phyloP scores from a whole-genome alignment of 257 asterid genomes.

The Asclepias syriaca region DNA sequence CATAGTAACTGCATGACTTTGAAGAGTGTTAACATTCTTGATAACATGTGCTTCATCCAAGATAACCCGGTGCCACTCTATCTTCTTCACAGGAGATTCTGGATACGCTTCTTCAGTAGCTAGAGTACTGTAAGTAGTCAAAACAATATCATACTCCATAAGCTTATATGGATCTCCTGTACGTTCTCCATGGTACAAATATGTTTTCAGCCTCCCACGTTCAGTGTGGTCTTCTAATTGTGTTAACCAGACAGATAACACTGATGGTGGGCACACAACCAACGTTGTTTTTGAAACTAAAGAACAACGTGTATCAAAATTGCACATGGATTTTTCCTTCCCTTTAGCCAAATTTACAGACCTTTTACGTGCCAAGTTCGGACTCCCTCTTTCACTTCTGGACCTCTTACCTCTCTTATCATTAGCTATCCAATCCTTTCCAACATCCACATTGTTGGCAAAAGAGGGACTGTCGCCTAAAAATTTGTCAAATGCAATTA shows the following conservation, averaged over 20 bases:
- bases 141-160: slow-evolving; percentile 53
- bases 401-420: slow-evolving; percentile 28
- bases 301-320: neutral
- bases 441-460: slow-evolving; percentile 24
- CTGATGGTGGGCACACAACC: slow-evolving; percentile 78
- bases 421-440: slow-evolving; percentile 22
- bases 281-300: slow-evolving; percentile 38
- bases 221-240: slow-evolving; percentile 71
- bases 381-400: slow-evolving; percentile 39
- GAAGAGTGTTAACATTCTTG: slow-evolving; percentile 61
- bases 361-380: slow-evolving; percentile 22
- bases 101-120: slow-evolving; percentile 45
- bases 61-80: slow-evolving; percentile 81
- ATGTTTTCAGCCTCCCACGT: slow-evolving; percentile 50
- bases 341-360: neutral
- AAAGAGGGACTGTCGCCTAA: slow-evolving; percentile 13
- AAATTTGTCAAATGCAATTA: slow-evolving; percentile 65
- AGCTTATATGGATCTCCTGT: slow-evolving; percentile 54
- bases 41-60: slow-evolving; percentile 85
- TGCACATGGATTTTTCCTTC: slow-evolving; percentile 20
- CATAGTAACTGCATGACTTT: slow-evolving; percentile 60
- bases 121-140: slow-evolving; percentile 67
- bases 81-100: slow-evolving; percentile 56
- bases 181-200: slow-evolving; percentile 72
- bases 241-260: slow-evolving; percentile 64